These are phyloP conservation scores for Teratosphaeria nubilosa DNA, from an alignment of 2,329 filamentous ascomycete species.

Conservation along the genomic window DNA sequence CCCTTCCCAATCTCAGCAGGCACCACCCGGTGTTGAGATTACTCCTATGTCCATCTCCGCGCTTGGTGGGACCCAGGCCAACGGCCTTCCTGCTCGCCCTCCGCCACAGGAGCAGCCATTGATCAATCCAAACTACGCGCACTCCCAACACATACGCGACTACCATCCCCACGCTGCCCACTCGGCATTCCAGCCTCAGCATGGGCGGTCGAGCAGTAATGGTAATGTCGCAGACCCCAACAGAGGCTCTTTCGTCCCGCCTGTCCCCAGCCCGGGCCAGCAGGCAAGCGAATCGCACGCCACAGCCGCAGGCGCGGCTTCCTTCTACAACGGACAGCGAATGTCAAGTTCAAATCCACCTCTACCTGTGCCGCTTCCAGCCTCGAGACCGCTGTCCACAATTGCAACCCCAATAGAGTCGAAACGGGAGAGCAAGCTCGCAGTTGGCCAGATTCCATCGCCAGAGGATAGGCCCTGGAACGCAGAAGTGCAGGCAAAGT, in stretches of 20 bases:
- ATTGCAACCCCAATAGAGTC: constrained; percentile 15
- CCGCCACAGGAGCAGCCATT: constrained; percentile 40
- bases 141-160: constrained; percentile 39
- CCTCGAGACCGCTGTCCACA: neutral
- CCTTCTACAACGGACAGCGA: neutral
- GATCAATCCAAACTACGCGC: constrained; percentile 39
- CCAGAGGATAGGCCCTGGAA: constrained; percentile 43
- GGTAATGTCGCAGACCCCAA: constrained; percentile 14
- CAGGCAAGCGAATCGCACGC: neutral
- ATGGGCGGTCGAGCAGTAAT: constrained; percentile 14
- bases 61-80: constrained; percentile 24
- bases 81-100: constrained; percentile 37
- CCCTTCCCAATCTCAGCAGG: constrained; percentile 24
- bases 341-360: constrained; percentile 1
- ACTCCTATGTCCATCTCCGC: constrained; percentile 23
- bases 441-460: constrained; percentile 21
- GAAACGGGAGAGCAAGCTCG: constrained; percentile 19
- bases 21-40: constrained; percentile 18
- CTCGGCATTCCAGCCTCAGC: constrained; percentile 23
- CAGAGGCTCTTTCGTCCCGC: constrained; percentile 4
- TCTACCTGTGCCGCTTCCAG: constrained; percentile 2
- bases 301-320: constrained; percentile 1
- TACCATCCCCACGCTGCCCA: constrained; percentile 40
- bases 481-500: constrained; percentile 53
- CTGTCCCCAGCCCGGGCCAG: constrained; percentile 9